These are phyloP conservation scores for Dioscorea dumetorum DNA, from an alignment of 106 monocot species.

Conservation along the genomic window DNA sequence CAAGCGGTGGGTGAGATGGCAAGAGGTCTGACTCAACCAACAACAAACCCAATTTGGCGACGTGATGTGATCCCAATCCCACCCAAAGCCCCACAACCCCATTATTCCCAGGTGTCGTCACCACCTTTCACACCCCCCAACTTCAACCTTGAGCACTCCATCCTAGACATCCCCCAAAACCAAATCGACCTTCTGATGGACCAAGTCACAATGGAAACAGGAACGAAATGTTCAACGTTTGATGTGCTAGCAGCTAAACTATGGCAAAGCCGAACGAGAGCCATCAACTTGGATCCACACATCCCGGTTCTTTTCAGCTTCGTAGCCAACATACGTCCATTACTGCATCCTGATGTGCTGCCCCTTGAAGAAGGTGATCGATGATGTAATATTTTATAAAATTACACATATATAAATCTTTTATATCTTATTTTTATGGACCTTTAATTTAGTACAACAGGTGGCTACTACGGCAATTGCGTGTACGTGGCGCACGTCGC, in stretches of 20 bases:
- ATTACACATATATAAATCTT: too few species aligned
- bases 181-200: slow-evolving; percentile 8
- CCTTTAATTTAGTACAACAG: background rate
- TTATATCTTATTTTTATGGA: too few species aligned
- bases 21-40: slow-evolving; percentile 13
- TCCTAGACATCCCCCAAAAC: slow-evolving; percentile 18
- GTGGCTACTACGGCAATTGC: slow-evolving; percentile 36
- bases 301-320: slow-evolving; percentile 14
- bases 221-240: slow-evolving; percentile 14
- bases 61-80: slow-evolving; percentile 22
- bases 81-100: background rate
- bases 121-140: background rate
- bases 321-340: slow-evolving; percentile 13
- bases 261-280: slow-evolving; percentile 30
- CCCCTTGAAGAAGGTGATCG: background rate
- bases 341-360: background rate
- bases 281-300: slow-evolving; percentile 2
- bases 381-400: too few species aligned
- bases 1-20: slow-evolving; percentile 25
- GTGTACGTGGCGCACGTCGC: slow-evolving; percentile 7
- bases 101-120: background rate
- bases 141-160: background rate
- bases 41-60: slow-evolving; percentile 14
- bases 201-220: slow-evolving; percentile 1
- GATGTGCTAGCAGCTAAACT: slow-evolving; percentile 14